Evolutionary conservation across 73 alveolate genomes (phyloP), one percentile per base, ranked within the genome.

Genomic region (Paramecium sexaurelia): DNA sequence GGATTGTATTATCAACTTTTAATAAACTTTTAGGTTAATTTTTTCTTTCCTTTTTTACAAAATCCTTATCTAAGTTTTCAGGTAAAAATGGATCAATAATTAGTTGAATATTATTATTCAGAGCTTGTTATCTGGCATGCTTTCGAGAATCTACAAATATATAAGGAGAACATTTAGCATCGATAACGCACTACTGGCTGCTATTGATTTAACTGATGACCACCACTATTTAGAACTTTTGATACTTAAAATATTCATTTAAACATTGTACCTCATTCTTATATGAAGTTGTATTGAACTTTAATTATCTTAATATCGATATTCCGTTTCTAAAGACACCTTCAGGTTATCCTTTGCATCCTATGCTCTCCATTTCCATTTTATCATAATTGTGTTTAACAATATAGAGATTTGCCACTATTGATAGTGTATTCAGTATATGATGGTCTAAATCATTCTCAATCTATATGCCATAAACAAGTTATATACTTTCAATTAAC

Each of bases 101-200:
- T 20, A 86, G 29, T 35, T 78, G 71, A 39, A 43, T 37, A 47
- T 55, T 41, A 41, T 87, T 71, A 37, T 90, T 55, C n/a, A 85
- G 41, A 11, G 61, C 43, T 24, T 92, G 39, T 26, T 55, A 92
- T 78, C 94, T 55, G 35, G 96, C 96, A 29, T 86, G 93, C 55
- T 93, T 93, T 24, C 96, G 32, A 24, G 96, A 93, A 40, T 93
- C 94, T 11, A 93, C 94, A 51, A 91, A 93, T 29, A 93, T 85
- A 35, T 92, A 91, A 20, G 96, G 94, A 2, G 96, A 93, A 43
- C 93, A 92, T 55, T 84, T 85, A 7, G 96, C 66, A 19, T 68
- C 47, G 27, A 92, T 56, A 67, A 93, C 51, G 4, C 84, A 94
- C 15, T 56, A 75, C 32, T 69, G 78, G 26, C 75, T 69, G 51